These are phyloP conservation scores for Triadica sebifera DNA, from an alignment of 345 rosid species.

Conservation along the genomic window DNA sequence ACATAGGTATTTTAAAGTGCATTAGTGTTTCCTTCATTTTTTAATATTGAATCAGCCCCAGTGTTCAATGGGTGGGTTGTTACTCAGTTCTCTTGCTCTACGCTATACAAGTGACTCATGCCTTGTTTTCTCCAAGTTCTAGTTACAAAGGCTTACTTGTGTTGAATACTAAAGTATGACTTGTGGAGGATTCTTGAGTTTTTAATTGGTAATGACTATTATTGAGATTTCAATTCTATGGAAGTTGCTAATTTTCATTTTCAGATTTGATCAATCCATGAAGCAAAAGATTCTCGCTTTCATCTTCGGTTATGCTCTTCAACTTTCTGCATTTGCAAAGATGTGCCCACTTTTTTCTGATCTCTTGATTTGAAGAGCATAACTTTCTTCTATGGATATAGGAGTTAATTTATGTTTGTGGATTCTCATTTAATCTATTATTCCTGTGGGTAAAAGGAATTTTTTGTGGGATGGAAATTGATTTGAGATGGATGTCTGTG, in stretches of 20 bases:
- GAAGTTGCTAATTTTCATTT: background rate
- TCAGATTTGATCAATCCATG: constrained; percentile 69
- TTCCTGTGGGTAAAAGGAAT: background rate
- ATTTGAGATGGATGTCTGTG: constrained; percentile 21
- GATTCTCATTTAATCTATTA: background rate
- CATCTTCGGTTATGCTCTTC: constrained; percentile 53
- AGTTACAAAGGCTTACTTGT: background rate
- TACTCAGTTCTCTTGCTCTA: background rate
- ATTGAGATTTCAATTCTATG: background rate
- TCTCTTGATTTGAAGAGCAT: background rate
- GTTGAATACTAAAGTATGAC: background rate
- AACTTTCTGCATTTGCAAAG: constrained; percentile 70
- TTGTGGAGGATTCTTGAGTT: background rate
- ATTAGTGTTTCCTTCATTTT: background rate
- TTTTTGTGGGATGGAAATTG: background rate
- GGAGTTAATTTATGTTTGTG: background rate
- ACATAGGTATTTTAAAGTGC: constrained; percentile 49
- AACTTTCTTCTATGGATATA: background rate
- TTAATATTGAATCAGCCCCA: background rate
- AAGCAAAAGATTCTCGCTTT: constrained; percentile 60
- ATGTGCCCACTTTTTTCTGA: constrained; percentile 37
- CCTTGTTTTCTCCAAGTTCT: background rate
- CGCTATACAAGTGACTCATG: background rate
- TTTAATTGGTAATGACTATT: background rate
- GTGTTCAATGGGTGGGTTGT: background rate